These are phyloP conservation scores for Dothidotthia symphoricarpi DNA, from an alignment of 2,329 filamentous ascomycete genomes.

Conservation along the genomic window DNA sequence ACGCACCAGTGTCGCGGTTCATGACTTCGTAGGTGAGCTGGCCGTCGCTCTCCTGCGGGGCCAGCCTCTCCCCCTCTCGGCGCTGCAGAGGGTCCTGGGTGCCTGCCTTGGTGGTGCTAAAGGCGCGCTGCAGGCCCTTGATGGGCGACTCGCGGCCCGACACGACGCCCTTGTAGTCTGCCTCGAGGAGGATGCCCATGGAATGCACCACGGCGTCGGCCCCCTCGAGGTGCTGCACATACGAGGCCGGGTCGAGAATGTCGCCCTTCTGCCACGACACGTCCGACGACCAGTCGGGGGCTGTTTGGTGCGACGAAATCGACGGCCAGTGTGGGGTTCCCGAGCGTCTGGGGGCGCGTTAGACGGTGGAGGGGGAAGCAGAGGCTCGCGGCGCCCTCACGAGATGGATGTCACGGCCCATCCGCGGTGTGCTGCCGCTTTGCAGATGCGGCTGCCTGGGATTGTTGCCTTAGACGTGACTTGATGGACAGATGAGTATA, in stretches of 20 bases:
- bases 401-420: conserved; percentile 94
- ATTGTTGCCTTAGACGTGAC: too few species aligned
- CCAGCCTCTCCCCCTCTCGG: conserved; percentile 57
- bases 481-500: neutral
- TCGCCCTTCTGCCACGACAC: conserved; percentile 88
- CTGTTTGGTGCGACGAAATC: conserved; percentile 66
- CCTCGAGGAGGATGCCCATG: conserved; percentile 94
- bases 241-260: conserved; percentile 78
- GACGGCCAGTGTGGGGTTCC: conserved; percentile 83
- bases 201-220: conserved; percentile 88
- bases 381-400: conserved; percentile 49
- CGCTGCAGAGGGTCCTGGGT: conserved; percentile 69
- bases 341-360: conserved; percentile 64
- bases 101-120: conserved; percentile 62
- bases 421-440: conserved; percentile 76
- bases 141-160: conserved; percentile 81
- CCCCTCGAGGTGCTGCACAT: conserved; percentile 70
- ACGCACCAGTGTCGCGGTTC: conserved; percentile 75
- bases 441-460: conserved; percentile 76
- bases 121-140: conserved; percentile 73
- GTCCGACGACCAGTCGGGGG: conserved; percentile 76
- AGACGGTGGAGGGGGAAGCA: neutral
- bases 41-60: conserved; percentile 64
- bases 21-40: conserved; percentile 95
- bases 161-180: conserved; percentile 93